These are phyloP conservation scores for Emmonsiellopsis sp. DNA, from an alignment of 2,329 filamentous ascomycete genomes.

Conservation along the genomic window DNA sequence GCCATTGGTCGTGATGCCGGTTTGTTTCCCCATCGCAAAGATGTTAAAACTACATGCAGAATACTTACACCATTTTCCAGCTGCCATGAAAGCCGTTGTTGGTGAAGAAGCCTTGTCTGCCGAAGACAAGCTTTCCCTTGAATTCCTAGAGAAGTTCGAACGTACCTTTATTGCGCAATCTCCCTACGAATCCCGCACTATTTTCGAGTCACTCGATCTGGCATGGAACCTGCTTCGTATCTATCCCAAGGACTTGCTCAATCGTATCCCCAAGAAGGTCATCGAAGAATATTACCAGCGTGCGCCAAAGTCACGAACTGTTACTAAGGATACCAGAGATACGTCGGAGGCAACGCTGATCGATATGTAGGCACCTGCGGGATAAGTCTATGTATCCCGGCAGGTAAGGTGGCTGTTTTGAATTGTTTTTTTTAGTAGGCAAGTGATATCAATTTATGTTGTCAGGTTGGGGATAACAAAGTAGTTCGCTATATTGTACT, in stretches of 20 bases:
- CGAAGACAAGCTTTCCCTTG: constrained; percentile 94
- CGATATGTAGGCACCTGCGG: constrained; percentile 23
- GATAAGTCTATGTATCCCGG: too few species aligned
- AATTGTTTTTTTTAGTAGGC: too few species aligned
- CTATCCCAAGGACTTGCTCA: constrained; percentile 95
- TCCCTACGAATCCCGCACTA: constrained; percentile 81
- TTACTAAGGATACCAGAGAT: constrained; percentile 39
- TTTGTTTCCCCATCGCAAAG: constrained; percentile 17
- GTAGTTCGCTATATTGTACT: too few species aligned
- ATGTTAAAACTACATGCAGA: not conserved
- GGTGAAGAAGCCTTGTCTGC: constrained; percentile 92
- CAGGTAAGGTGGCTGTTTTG: too few species aligned
- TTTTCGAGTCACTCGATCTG: constrained; percentile 88
- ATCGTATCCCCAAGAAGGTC: constrained; percentile 79
- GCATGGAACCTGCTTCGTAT: constrained; percentile 95
- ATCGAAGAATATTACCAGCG: constrained; percentile 76
- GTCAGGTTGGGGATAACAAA: too few species aligned
- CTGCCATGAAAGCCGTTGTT: constrained; percentile 98
- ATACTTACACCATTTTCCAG: constrained; percentile 26
- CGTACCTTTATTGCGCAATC: constrained; percentile 87
- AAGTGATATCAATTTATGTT: too few species aligned
- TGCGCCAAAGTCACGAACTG: constrained; percentile 29
- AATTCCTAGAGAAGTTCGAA: constrained; percentile 98
- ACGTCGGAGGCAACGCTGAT: constrained; percentile 32
- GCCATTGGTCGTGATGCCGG: constrained; percentile 92